Base-by-base conservation (phyloP, 148 eudicot species). In the Chenopodium quinoa region DNA sequence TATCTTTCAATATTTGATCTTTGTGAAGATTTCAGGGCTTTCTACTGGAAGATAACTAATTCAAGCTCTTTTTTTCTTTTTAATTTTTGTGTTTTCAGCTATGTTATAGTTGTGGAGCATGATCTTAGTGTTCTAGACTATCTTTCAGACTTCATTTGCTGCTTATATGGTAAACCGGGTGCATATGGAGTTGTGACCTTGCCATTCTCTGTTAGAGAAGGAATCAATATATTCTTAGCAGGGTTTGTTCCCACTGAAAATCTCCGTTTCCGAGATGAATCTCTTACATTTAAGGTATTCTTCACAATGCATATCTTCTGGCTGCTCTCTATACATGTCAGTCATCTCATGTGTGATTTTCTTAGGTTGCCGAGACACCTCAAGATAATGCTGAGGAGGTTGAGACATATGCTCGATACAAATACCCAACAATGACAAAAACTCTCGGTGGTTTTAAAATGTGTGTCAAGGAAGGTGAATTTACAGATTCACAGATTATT, bases 161-260 rank as follows among this genome's bases (percentile, higher is more conserved):
- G 98, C 86, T 91, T 93, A 73, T 93, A 95, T 82, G 99, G 99
- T 76, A 95, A 91, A 84, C 98, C 98, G 76, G 99, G 99, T 84
- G 97, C 94, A 22, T 95, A 93, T 89, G 99, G 97, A 17, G 99
- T 95, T 86, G 99, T 95, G 65, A 95, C 99, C 73, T 97, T 95
- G 83, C 99, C 99, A 4, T 95, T 95, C 79, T 95, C 99, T 37
- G 99, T 95, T n/a, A 92, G 99, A 86, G 99, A 95, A 88, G 99
- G 99, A 83, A 95, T 95, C 71, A 93, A 95, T 81, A 93, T 92
- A 82, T 95, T 95, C 89, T 84, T 95, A 86, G 91, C 94, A 63
- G 99, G 99, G 79, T 95, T 92, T 87, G 98, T 95, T 46, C 99
- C 99, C 37, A 95, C 98, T 3, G 99, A 95, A 84, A 95, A 95